phyloP scores from a whole-genome alignment of 73 alveolate species.

The Tetrahymena elliotti region DNA sequence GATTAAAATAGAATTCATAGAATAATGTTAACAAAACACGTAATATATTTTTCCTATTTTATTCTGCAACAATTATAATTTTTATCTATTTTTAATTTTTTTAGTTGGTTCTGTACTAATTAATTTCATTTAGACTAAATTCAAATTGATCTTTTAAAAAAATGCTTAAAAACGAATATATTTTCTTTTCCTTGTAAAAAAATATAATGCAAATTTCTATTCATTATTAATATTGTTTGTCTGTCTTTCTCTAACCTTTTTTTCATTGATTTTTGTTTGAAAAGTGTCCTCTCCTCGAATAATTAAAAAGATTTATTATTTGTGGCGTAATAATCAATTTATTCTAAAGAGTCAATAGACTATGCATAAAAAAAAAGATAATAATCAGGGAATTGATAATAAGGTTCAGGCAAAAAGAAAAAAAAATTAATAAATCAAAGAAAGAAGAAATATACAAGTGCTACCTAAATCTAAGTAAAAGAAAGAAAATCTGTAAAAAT shows the following conservation, averaged over 20 bases:
- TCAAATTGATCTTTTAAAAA: not conserved
- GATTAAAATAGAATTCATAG: not conserved
- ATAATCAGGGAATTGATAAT: not conserved
- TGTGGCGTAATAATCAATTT: not conserved
- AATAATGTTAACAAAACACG: not conserved
- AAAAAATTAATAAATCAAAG: not conserved
- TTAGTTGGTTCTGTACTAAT: not conserved
- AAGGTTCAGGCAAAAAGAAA: not conserved
- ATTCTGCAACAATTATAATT: not conserved
- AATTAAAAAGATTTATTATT: not conserved
- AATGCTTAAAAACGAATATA: not conserved
- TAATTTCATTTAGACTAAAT: not conserved
- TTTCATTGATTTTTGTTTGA: not conserved
- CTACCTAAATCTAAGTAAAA: not conserved
- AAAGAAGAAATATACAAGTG: not conserved
- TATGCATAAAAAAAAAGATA: not conserved
- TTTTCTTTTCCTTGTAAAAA: not conserved
- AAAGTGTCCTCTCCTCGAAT: not conserved
- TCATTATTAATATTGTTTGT: not conserved
- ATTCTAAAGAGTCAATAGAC: not conserved
- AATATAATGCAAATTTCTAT: not conserved
- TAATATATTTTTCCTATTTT: not conserved
- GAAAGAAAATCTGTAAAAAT: not conserved
- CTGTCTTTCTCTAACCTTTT: not conserved
- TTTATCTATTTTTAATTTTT: not conserved